Evolutionary conservation across 805 yeast genomes (phyloP), one percentile per base, ranked within the genome.

Genomic region (Debaryomyces tyrocola): DNA sequence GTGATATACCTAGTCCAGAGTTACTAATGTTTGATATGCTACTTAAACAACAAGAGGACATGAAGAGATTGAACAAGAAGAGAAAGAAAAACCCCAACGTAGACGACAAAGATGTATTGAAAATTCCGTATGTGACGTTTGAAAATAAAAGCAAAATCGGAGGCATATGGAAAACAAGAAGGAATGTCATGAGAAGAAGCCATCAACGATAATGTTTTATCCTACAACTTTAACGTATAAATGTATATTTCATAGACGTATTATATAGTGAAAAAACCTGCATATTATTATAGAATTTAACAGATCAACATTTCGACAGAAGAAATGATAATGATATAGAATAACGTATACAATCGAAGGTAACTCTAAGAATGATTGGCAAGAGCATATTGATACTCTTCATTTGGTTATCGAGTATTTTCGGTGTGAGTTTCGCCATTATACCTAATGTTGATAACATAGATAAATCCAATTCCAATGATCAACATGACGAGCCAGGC

Each of bases 1-100:
- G 87, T 0, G 88, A 83, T 41, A 64, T 85, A 2, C 94, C 96
- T 0, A 59, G 76, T 0, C 70, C 77, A 57, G 89, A 83, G 49
- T 44, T 84, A 1, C 57, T 75, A 17, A 59, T 71, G 56, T 54
- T 68, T 46, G 46, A 40, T 2, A 38, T 67, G 8, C 39, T 66
- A 4, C 43, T 48, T 12, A 51, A 51, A 7, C 68, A 45, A 63
- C 44, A 54, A 28, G 60, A 41, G 20, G 54, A 49, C 15, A 33
- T 60, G 2, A 47, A 48, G 9, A 49, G 44, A 20, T 43, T 49
- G 11, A 50, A 52, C 31, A 60, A 54, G 7, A 52, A 41, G 31
- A 43, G 38, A 4, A 54, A 55, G 36, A 50, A 66, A n/a, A 35
- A 47, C 15, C 38, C 37, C 41, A 48, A 42, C 47, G 34, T 38